Conservation (phyloP, 345 rosid genomes). For the Adansonia digitata region DNA sequence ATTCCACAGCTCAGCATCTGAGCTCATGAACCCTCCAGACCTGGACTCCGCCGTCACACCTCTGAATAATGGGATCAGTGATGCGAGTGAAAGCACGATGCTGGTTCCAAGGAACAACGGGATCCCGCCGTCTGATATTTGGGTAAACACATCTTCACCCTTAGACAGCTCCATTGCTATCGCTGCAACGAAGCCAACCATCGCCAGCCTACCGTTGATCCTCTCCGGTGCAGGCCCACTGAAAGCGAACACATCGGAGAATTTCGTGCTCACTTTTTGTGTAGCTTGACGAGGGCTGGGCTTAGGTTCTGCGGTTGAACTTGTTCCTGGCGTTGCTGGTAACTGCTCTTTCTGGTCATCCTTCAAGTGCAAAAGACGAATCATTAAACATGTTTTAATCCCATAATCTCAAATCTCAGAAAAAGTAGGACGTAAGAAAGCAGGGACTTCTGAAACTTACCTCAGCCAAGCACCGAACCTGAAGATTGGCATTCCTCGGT, state of each 20-base stretch:
- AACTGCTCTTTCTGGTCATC: not conserved
- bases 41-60: constrained; percentile 56
- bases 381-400: not conserved
- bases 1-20: constrained; percentile 80
- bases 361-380: not conserved
- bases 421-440: not conserved
- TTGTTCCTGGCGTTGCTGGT: not conserved
- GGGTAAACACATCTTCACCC: constrained; percentile 62
- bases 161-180: constrained; percentile 57
- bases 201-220: constrained; percentile 81
- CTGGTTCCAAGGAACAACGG: constrained; percentile 56
- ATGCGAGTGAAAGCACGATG: constrained; percentile 52
- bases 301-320: not conserved
- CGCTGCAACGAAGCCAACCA: constrained; percentile 79
- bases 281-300: constrained; percentile 3
- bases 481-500: constrained; percentile 20
- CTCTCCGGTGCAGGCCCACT: constrained; percentile 91
- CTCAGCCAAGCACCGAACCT: constrained; percentile 42
- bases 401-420: no score
- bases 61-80: constrained; percentile 50
- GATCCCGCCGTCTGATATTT: constrained; percentile 54
- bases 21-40: constrained; percentile 60
- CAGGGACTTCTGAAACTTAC: constrained; percentile 18
- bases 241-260: constrained; percentile 60
- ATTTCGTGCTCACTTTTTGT: constrained; percentile 49